A percentile compares a stretch with the other conserved stretches of the same genome.
These are phyloP conservation scores for Kalmusia sp. DNA, from an alignment of 2,329 filamentous ascomycete species.

Conservation along the genomic window DNA sequence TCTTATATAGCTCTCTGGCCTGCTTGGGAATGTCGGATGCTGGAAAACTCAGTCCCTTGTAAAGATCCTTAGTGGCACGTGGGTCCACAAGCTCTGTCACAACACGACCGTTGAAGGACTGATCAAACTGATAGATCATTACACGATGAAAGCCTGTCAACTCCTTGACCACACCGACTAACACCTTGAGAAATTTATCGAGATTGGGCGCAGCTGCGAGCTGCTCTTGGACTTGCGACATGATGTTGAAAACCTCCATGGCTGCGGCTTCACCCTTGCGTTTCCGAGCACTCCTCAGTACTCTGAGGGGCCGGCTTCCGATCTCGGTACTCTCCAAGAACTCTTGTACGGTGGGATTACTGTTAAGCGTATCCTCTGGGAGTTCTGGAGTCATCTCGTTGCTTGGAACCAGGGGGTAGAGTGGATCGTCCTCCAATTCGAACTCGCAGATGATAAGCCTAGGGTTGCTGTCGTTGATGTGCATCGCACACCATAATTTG, in stretches of 20 bases:
- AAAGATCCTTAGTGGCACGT: slow-evolving; percentile 78
- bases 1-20: slow-evolving; percentile 84
- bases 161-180: slow-evolving; percentile 87
- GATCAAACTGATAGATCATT: slow-evolving; percentile 92
- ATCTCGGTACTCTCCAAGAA: slow-evolving; percentile 77
- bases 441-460: slow-evolving; percentile 83
- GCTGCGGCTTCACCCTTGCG: slow-evolving; percentile 79
- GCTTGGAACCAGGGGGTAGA: slow-evolving; percentile 70
- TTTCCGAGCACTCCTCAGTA: slow-evolving; percentile 77
- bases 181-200: slow-evolving; percentile 76
- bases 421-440: slow-evolving; percentile 78
- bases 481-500: slow-evolving; percentile 89
- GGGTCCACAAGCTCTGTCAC: slow-evolving; percentile 88
- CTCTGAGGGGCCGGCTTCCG: slow-evolving; percentile 76
- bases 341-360: slow-evolving; percentile 76
- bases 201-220: slow-evolving; percentile 74
- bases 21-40: slow-evolving; percentile 87
- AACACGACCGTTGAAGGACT: slow-evolving; percentile 81
- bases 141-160: slow-evolving; percentile 90
- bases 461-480: slow-evolving; percentile 72
- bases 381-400: slow-evolving; percentile 65
- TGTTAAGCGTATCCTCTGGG: slow-evolving; percentile 76
- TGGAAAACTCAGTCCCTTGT: slow-evolving; percentile 87
- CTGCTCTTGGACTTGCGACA: slow-evolving; percentile 91
- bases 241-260: slow-evolving; percentile 90